Evolutionary conservation across 176 grass and related monocot species (phyloP), one percentile per base, ranked within the genome.

Genomic region (Phoenix dactylifera): DNA sequence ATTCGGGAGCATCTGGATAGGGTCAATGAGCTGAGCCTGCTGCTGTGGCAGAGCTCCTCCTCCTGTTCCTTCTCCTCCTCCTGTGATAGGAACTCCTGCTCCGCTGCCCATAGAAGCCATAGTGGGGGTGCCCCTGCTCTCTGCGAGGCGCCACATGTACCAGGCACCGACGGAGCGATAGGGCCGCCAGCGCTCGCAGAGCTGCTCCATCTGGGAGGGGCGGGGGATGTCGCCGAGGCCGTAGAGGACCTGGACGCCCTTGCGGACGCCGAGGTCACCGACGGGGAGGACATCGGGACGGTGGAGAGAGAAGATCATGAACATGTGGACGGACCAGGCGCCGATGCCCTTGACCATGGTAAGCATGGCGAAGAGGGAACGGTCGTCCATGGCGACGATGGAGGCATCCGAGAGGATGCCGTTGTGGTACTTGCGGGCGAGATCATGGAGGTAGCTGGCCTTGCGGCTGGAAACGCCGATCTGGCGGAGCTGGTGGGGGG

Each of bases 301-400:
- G 65, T 84, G 86, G 48, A 84, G 70, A 23, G 86, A 89, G 69
- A 84, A 89, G 56, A 89, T 77, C 86, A 89, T 89, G 77, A 89
- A 89, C 86, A 89, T 89, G 73, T 89, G 77, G 24, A 84, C 77
- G 3, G 77, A 84, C 86, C 85, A 88, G 55, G 75, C 80, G 23
- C 80, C 80, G 17, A 88, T 22, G 39, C 80, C 85, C 52, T 74
- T 88, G 19, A 84, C 86, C 65, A 67, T 67, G 24, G 65, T 67
- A 4, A 67, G 65, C 65, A 67, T 67, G 26, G 65, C 14, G 52
- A 67, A 67, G 51, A 67, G 65, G 17, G 65, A 67, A n/a, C 32
- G 53, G n/a, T 67, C 65, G 52, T 67, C 65, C 65, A 67, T 67
- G 12, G 57, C 56, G 23, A 80, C 80, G 57, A 77, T 81, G 49